Conservation (phyloP, 1,284 basidiomycete genomes). For the Tilletia walkeri region DNA sequence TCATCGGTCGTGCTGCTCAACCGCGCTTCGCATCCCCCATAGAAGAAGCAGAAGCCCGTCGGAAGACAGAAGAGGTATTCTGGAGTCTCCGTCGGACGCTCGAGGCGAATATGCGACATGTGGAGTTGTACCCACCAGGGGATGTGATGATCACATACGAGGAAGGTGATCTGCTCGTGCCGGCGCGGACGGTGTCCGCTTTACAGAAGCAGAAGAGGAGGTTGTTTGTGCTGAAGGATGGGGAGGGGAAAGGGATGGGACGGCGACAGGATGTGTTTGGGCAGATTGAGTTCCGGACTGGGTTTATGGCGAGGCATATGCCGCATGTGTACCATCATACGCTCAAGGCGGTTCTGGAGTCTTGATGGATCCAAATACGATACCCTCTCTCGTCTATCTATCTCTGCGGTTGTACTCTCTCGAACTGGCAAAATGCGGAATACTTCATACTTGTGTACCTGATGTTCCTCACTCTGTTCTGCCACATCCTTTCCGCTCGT, state of each 20-base stretch:
- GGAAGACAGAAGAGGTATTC: constrained; percentile 32
- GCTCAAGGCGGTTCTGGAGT: constrained; percentile 25
- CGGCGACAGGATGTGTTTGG: constrained; percentile 64
- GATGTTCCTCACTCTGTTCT: too few species aligned
- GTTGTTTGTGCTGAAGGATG: constrained; percentile 28
- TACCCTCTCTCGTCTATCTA: too few species aligned
- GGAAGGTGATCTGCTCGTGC: constrained; percentile 63
- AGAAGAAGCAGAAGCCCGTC: neutral
- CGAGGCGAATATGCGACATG: constrained; percentile 77
- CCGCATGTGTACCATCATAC: constrained; percentile 60
- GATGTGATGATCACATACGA: constrained; percentile 74
- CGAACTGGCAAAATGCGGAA: too few species aligned
- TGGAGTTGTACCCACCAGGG: constrained; percentile 74
- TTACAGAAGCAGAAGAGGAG: neutral
- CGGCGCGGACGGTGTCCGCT: constrained; percentile 59
- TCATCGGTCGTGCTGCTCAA: neutral
- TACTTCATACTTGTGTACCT: too few species aligned
- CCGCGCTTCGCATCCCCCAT: neutral
- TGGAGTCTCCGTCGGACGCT: constrained; percentile 74
- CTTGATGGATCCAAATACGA: neutral
- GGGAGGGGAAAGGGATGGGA: constrained; percentile 12
- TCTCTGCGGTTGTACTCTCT: too few species aligned
- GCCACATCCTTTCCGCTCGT: too few species aligned
- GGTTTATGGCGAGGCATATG: constrained; percentile 73
- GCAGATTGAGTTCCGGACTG: constrained; percentile 74